Percentiles rank a stretch among this genome's conserved stretches.
Conservation (phyloP, 1,284 basidiomycete species). For the Wallemia ichthyophaga region DNA sequence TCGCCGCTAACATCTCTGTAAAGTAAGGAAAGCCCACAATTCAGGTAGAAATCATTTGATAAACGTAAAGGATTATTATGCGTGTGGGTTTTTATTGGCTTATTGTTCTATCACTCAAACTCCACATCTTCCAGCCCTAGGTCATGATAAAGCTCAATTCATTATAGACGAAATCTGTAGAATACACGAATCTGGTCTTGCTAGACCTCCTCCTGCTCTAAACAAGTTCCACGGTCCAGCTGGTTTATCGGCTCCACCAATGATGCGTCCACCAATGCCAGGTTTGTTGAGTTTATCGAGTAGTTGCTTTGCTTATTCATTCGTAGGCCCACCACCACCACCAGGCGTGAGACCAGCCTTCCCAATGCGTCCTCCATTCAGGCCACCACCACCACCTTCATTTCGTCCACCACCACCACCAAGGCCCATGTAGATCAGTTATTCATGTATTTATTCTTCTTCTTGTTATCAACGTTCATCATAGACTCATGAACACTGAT, state of each 20-base stretch:
- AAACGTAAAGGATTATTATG: constrained; percentile 92
- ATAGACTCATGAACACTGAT: background rate
- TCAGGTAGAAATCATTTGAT: constrained; percentile 81
- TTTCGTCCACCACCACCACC: background rate
- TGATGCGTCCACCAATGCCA: background rate
- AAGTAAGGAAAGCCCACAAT: constrained; percentile 92
- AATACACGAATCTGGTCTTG: constrained; percentile 43
- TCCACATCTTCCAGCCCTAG: constrained; percentile 30
- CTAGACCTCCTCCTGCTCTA: background rate
- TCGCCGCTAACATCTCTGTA: background rate
- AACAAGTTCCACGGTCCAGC: background rate
- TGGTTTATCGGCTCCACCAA: background rate
- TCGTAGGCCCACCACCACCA: background rate
- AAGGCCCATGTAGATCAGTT: background rate
- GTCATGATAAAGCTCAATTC: constrained; percentile 80
- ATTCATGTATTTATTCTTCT: background rate
- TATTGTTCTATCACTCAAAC: background rate
- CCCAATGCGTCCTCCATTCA: background rate
- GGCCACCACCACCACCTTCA: background rate
- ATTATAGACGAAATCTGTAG: constrained; percentile 88
- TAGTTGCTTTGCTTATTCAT: background rate
- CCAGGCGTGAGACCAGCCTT: background rate
- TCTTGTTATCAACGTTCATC: background rate
- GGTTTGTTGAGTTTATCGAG: background rate
- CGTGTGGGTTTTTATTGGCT: constrained; percentile 26